Base-by-base conservation (phyloP, 2,329 filamentous ascomycete genomes). In the Chaetoscypha palmicola region DNA sequence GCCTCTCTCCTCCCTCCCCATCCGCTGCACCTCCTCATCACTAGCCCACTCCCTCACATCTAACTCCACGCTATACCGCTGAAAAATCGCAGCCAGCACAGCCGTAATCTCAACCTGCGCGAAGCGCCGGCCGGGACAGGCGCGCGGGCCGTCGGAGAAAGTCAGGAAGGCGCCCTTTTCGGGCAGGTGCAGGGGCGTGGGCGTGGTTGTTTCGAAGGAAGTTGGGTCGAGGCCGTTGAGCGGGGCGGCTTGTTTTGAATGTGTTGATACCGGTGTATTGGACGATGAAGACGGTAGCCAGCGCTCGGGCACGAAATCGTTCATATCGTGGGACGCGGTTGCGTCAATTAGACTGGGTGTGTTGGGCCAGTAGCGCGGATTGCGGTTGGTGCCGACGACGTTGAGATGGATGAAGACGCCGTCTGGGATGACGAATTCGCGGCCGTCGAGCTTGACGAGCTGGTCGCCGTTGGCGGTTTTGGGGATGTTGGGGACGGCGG, bases 311-410 rank as follows among this genome's bases (percentile, higher is more conserved):
- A 70, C 65, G 59, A 77, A 80, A 35, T 71, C 64, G 32, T 48
- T 37, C 34, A 53, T 20, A 46, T 53, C 47, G 26, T 43, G 20
- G n/a, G n/a, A n/a, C 2, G 31, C 38, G 23, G 23, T 34, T n/a
- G 38, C 38, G 4, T 14, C 20, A 8, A 40, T 23, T n/a, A 35
- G 5, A 12, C 28, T 35, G 2, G 23, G 33, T 2, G 4, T 20
- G 35, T 50, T 43, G 4, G 73, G 73, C 74, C 75, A 80, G 53
- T 73, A 73, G 41, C 68, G 70, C 2, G 75, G 75, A 53, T 79
- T 76, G 21, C 71, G 67, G 53, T 79, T 73, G 1, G 65, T 58
- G 24, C 64, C 66, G 4, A 68, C 58, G 2, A 67, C 64, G 45
- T 61, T 61, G 19, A 80, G 58, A n/a, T 63, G 68, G 30, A 79